Evolutionary conservation across 129 eudicot genomes (phyloP).

Genomic region (Arctium minus): DNA sequence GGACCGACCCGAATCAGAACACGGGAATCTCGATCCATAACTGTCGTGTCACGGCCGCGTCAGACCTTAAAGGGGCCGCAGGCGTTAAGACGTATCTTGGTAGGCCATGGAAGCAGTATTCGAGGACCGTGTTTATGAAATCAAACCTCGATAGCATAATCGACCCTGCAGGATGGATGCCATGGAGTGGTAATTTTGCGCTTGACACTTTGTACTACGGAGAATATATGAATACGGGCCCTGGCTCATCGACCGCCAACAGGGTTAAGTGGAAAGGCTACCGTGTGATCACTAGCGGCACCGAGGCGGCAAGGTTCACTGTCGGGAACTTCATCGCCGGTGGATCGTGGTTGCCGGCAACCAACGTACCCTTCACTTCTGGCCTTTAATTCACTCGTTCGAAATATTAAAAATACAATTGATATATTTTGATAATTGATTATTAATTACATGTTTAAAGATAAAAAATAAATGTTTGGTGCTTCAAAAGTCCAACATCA

Average conservation of each 20-base stretch:
- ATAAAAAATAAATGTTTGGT: constrained; percentile 21
- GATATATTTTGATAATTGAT: constrained; percentile 18
- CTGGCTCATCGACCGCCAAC: constrained; percentile 37
- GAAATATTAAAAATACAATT: not conserved
- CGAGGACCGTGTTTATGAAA: constrained; percentile 46
- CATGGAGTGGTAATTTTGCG: constrained; percentile 52
- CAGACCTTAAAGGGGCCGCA: constrained; percentile 24
- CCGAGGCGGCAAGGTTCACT: constrained; percentile 39
- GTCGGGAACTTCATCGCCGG: constrained; percentile 53
- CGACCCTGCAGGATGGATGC: constrained; percentile 47
- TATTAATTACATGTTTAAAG: constrained; percentile 5
- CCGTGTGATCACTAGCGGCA: constrained; percentile 43
- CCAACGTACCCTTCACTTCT: constrained; percentile 45
- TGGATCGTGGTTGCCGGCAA: constrained; percentile 53
- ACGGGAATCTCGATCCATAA: constrained; percentile 55
- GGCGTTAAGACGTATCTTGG: constrained; percentile 44
- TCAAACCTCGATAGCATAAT: constrained; percentile 32
- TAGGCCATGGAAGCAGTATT: constrained; percentile 54
- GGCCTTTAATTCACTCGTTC: constrained; percentile 32
- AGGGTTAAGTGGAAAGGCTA: constrained; percentile 55
- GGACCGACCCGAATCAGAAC: constrained; percentile 54
- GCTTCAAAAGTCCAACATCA: constrained; percentile 14
- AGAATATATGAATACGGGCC: constrained; percentile 45
- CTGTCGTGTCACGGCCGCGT: constrained; percentile 39
- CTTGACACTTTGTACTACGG: constrained; percentile 47